Base-by-base conservation (phyloP, 306 rosid genomes). In the Cyclanthera cordifolia region DNA sequence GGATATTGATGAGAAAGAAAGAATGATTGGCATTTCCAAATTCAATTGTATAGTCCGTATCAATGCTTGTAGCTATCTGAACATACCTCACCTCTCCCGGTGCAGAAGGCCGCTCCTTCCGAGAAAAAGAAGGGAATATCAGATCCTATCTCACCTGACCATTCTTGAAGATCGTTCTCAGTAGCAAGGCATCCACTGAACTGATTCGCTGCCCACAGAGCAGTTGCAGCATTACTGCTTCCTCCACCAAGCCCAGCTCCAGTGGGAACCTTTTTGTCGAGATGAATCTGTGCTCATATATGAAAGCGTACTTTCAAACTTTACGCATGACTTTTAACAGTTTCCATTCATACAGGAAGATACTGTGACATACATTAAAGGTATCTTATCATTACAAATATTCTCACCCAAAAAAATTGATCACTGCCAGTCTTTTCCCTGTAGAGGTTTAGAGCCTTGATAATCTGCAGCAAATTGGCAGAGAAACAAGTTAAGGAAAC, bases 241-340 rank as follows among this genome's bases (percentile, higher is more conserved):
- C 96, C 98, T 70, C 98, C 98, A 59, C 98, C 98, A 70, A 93
- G 96, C 77, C 98, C 98, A 4, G 98, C 98, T 67, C 98, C 98
- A 20, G 94, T 89, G 4, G 98, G 98, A 70, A 93, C 98, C 69
- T 76, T 85, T 64, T 93, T 93, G 72, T 89, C 94, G 67, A 93
- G 87, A 85, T 93, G 98, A 82, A 93, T 89, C 98, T 93, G 90
- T 93, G 90, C 69, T 71, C 67, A 70, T 17, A 76, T n/a, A 51
- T 5, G 56, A 59, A 34, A n/a, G 28, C 14, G 67, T 49, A 73
- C 39, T 51, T 55, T 61, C 41, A 54, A 57, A 70, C 57, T 55
- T 27, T 12, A 19, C 60, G 7, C 66, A 16, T 27, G 56, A 14
- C 60, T 10, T 47, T 21, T 20, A 51, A 12, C 64, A 51, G 47